Conservation (phyloP, 1,284 basidiomycete species). For the Marasmius fiardii region DNA sequence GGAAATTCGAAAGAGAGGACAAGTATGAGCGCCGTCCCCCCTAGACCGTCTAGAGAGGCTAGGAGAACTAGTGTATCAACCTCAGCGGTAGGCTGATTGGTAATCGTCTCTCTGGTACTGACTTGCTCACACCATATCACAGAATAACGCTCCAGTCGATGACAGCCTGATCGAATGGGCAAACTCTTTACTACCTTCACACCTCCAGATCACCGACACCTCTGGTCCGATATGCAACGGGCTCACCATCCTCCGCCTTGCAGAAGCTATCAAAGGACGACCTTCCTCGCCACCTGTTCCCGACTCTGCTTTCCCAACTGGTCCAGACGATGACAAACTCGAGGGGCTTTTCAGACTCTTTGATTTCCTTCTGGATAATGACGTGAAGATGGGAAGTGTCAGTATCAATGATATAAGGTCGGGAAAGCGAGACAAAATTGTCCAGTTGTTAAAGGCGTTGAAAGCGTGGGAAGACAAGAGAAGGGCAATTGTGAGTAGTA, state of each 20-base stretch:
- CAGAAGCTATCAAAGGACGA: constrained; percentile 73
- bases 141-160: constrained; percentile 38
- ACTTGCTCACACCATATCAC: constrained; percentile 2
- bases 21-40: constrained; percentile 35
- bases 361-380: constrained; percentile 86
- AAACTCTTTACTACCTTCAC: constrained; percentile 74
- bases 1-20: constrained; percentile 5
- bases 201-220: constrained; percentile 59
- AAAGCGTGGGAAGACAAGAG: constrained; percentile 77
- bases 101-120: background rate
- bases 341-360: constrained; percentile 87
- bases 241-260: constrained; percentile 70
- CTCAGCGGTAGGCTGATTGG: constrained; percentile 11
- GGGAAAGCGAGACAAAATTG: constrained; percentile 75
- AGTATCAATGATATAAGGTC: constrained; percentile 88
- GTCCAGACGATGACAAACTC: constrained; percentile 70
- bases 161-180: constrained; percentile 78
- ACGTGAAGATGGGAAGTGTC: constrained; percentile 83
- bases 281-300: constrained; percentile 65
- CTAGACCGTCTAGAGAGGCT: constrained; percentile 61
- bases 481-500: constrained; percentile 47
- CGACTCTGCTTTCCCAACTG: constrained; percentile 75
- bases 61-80: constrained; percentile 40
- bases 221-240: constrained; percentile 56
- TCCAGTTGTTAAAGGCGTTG: constrained; percentile 74